These are phyloP conservation scores for Salix brachista DNA, from an alignment of 345 rosid genomes.

Conservation along the genomic window DNA sequence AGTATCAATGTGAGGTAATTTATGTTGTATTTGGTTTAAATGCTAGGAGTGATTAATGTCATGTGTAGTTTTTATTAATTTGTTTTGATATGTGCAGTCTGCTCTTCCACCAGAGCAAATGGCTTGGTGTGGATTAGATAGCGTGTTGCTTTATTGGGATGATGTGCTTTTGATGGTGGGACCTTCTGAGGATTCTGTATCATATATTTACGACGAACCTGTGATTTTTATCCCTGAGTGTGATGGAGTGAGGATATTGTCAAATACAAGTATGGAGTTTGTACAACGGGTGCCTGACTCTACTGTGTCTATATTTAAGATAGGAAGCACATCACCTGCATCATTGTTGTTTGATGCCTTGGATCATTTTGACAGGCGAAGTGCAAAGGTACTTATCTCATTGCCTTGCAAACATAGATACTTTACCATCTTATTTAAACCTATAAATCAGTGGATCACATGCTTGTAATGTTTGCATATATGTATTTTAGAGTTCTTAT, in stretches of 20 bases:
- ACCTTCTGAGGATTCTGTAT: slow-evolving; percentile 74
- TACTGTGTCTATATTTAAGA: slow-evolving; percentile 84
- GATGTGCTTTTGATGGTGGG: slow-evolving; percentile 94
- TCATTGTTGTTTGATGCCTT: slow-evolving; percentile 85
- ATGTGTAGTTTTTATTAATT: background rate
- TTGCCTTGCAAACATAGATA: slow-evolving; percentile 7
- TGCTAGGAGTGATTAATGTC: background rate
- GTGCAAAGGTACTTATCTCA: slow-evolving; percentile 67
- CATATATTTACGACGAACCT: slow-evolving; percentile 85
- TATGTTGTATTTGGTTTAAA: background rate
- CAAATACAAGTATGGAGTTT: slow-evolving; percentile 84
- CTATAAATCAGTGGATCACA: background rate
- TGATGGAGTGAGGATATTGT: slow-evolving; percentile 92
- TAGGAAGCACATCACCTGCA: slow-evolving; percentile 97
- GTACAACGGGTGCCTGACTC: slow-evolving; percentile 96
- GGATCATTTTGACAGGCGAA: slow-evolving; percentile 93
- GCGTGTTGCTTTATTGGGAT: slow-evolving; percentile 86
- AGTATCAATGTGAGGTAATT: slow-evolving; percentile 71
- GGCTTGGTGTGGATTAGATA: slow-evolving; percentile 99
- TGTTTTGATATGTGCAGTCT: slow-evolving; percentile 43
- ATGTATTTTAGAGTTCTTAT: background rate
- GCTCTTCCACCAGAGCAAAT: slow-evolving; percentile 94
- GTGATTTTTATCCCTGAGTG: slow-evolving; percentile 83
- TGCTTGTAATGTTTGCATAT: background rate
- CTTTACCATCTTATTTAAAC: background rate